Conservation (phyloP, 1,284 basidiomycete species). For the Coniophora puteana region DNA sequence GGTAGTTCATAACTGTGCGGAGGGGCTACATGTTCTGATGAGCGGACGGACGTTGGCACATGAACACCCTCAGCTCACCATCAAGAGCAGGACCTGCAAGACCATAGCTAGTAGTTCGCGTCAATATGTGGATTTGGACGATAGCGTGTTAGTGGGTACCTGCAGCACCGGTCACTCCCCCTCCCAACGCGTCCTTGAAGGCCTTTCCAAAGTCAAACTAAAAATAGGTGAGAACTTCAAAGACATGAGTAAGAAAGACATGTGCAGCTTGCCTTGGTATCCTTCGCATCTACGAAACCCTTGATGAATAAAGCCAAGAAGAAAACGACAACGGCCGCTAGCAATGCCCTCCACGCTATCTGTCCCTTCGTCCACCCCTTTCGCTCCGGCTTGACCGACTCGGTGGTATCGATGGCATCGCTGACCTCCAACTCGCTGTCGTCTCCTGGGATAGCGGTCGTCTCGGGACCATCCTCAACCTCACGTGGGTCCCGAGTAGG, state of each 20-base stretch:
- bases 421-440: no score
- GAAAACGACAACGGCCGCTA: slow-evolving; percentile 32
- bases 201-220: slow-evolving; percentile 79
- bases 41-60: slow-evolving; percentile 1
- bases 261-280: slow-evolving; percentile 51
- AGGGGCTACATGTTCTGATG: slow-evolving; percentile 43
- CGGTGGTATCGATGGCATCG: no score
- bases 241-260: neutral
- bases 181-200: slow-evolving; percentile 76
- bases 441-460: no score
- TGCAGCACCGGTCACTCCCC: slow-evolving; percentile 82
- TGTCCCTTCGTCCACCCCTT: slow-evolving; percentile 10
- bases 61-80: slow-evolving; percentile 43
- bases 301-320: slow-evolving; percentile 57
- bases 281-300: slow-evolving; percentile 63
- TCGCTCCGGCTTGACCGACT: no score
- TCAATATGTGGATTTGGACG: neutral
- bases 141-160: slow-evolving; percentile 34
- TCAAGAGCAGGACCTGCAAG: slow-evolving; percentile 81
- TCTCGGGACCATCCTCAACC: no score
- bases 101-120: slow-evolving; percentile 66
- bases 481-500: no score
- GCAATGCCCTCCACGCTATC: slow-evolving; percentile 26
- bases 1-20: slow-evolving; percentile 91
- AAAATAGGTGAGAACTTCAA: neutral